Conservation (phyloP, 352 stramenopile species). For the Phytophthora pini region DNA sequence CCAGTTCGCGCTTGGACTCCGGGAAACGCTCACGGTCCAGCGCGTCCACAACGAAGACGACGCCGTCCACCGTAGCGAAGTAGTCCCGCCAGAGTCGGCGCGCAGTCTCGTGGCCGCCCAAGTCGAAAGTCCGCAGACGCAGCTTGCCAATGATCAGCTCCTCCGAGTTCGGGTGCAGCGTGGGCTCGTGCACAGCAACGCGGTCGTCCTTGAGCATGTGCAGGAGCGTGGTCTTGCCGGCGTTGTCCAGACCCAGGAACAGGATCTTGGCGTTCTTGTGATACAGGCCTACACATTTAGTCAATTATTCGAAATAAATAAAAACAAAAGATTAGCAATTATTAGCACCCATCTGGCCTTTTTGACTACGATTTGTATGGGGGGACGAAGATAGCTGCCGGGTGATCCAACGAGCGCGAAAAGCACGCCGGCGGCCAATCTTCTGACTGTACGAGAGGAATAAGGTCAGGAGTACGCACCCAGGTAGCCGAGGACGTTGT, state of each 20-base stretch:
- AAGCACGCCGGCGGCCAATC: not conserved
- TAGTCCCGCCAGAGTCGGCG: conserved; percentile 99
- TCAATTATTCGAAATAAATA: conserved; percentile 10
- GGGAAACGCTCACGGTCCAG: conserved; percentile 98
- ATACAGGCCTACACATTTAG: conserved; percentile 93
- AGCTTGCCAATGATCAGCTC: conserved; percentile 97
- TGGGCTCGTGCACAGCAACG: conserved; percentile 96
- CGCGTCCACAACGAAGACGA: conserved; percentile 99
- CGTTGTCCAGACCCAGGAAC: conserved; percentile 99
- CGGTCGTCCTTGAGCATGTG: conserved; percentile 99
- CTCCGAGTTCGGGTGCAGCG: conserved; percentile 96
- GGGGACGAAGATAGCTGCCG: not conserved
- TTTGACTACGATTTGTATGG: conserved; percentile 25
- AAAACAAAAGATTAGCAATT: conserved; percentile 12
- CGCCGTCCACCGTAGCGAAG: conserved; percentile 98
- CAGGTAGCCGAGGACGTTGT: conserved; percentile 93
- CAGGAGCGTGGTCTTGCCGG: conserved; percentile 99
- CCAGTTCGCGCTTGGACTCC: conserved; percentile 99
- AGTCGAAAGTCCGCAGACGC: conserved; percentile 99
- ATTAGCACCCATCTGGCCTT: conserved; percentile 16
- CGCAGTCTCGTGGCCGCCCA: conserved; percentile 98
- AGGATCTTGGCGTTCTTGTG: conserved; percentile 99
- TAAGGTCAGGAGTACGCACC: conserved; percentile 55
- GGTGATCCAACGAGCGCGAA: not conserved
- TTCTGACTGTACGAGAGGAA: not conserved